These are phyloP conservation scores for Backusella circina DNA, from an alignment of 192 early-diverging fungal genomes.

Conservation along the genomic window DNA sequence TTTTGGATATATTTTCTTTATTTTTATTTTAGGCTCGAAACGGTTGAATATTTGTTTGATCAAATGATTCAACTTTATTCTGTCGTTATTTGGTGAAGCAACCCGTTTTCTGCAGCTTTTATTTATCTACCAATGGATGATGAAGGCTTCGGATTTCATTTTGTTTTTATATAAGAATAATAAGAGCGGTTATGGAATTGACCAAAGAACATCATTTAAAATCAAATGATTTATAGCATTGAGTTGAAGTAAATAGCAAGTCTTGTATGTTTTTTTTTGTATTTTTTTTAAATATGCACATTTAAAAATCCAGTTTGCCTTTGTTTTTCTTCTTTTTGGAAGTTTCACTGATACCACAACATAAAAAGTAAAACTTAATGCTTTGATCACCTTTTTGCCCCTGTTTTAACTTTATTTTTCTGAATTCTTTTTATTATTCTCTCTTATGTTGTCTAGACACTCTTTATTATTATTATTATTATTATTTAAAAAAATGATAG, in stretches of 20 bases:
- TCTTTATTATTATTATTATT: not conserved
- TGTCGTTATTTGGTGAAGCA: not conserved
- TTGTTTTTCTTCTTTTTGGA: not conserved
- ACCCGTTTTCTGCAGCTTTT: conserved; percentile 2
- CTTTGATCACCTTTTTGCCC: not conserved
- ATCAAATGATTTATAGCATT: not conserved
- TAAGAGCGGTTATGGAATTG: not conserved
- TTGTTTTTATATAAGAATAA: not conserved
- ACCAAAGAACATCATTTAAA: not conserved
- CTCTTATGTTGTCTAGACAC: not conserved
- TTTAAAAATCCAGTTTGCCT: not conserved
- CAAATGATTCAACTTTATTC: conserved; percentile 1
- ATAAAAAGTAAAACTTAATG: not conserved
- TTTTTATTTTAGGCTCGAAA: conserved; percentile 5
- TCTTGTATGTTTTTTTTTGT: not conserved
- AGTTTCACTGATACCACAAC: not conserved
- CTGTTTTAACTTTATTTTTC: not conserved
- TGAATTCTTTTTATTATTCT: not conserved
- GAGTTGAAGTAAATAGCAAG: not conserved
- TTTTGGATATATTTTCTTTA: conserved; percentile 9
- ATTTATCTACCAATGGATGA: not conserved
- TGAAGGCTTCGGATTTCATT: not conserved
- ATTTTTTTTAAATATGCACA: not conserved
- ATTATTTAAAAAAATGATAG: not conserved
- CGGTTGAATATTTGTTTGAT: conserved; percentile 1